Evolutionary conservation across 495 filamentous ascomycete species (phyloP).

Genomic region (Chaetomium fimeti): DNA sequence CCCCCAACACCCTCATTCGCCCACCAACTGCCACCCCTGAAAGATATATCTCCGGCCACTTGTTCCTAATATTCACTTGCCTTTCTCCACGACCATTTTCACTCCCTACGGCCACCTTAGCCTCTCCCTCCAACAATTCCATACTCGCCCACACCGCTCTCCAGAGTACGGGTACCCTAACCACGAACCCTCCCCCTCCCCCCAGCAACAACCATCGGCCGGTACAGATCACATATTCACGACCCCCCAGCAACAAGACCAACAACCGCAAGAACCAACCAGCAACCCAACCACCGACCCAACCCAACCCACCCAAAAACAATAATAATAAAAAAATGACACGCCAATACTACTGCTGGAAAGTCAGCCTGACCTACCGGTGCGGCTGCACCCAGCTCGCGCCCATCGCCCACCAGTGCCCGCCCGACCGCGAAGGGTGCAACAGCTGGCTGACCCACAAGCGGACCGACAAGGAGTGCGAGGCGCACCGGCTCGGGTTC

Average conservation of each 20-base stretch:
- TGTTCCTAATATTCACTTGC: not conserved
- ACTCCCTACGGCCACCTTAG: not conserved
- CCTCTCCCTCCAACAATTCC: too few relatives aligned
- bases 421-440: slow-evolving; percentile 23
- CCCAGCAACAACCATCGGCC: not conserved
- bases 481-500: slow-evolving; percentile 19
- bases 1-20: not conserved
- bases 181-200: not conserved
- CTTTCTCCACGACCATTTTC: not conserved
- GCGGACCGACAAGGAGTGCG: slow-evolving; percentile 28
- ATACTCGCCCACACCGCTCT: not conserved
- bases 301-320: too few relatives aligned
- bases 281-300: too few relatives aligned
- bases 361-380: slow-evolving; percentile 26
- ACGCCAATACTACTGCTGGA: slow-evolving; percentile 33
- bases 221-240: not conserved
- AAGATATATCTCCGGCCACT: too few relatives aligned
- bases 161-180: not conserved
- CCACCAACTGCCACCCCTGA: not conserved
- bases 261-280: too few relatives aligned
- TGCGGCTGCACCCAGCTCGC: slow-evolving; percentile 30
- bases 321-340: slow-evolving; percentile 14
- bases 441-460: slow-evolving; percentile 27
- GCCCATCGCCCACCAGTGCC: slow-evolving; percentile 26
- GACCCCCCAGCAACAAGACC: not conserved